A percentile compares a stretch with the other conserved stretches of the same genome.
phyloP scores from a whole-genome alignment of 2,329 filamentous ascomycete species.

The Apiospora rasikravindrae region DNA sequence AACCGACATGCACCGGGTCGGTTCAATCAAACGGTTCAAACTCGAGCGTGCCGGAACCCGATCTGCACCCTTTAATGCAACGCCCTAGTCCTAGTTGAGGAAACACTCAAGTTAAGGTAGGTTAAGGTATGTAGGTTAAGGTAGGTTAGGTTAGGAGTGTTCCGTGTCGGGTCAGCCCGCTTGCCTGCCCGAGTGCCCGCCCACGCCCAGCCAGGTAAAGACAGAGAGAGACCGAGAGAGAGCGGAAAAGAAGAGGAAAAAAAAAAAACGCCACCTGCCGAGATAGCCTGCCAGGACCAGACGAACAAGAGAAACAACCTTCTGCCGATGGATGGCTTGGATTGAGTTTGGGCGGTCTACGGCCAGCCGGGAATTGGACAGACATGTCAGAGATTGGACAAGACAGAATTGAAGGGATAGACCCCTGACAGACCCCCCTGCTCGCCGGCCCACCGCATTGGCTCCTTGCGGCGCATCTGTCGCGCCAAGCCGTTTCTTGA shows the following conservation, averaged over 20 bases:
- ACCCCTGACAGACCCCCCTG: constrained; percentile 1
- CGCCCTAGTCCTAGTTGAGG: constrained; percentile 1
- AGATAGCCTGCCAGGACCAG: background rate
- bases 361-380: background rate
- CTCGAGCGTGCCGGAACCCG: constrained; percentile 6
- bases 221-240: no score
- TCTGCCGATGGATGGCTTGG: background rate
- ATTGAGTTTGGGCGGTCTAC: background rate
- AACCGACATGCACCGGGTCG: background rate
- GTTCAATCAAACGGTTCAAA: background rate
- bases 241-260: no score
- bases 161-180: constrained; percentile 5
- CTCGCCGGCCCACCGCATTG: background rate
- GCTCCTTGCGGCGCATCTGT: constrained; percentile 18
- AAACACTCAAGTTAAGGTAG: background rate
- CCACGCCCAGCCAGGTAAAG: no score
- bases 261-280: background rate
- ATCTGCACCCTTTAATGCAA: background rate
- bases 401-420: background rate
- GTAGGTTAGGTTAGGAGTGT: background rate
- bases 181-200: background rate
- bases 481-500: constrained; percentile 26
- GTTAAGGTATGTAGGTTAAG: no score
- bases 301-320: constrained; percentile 11
- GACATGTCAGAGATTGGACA: constrained; percentile 3